phyloP scores from a whole-genome alignment of 345 rosid species.

The Populus pruinosa region DNA sequence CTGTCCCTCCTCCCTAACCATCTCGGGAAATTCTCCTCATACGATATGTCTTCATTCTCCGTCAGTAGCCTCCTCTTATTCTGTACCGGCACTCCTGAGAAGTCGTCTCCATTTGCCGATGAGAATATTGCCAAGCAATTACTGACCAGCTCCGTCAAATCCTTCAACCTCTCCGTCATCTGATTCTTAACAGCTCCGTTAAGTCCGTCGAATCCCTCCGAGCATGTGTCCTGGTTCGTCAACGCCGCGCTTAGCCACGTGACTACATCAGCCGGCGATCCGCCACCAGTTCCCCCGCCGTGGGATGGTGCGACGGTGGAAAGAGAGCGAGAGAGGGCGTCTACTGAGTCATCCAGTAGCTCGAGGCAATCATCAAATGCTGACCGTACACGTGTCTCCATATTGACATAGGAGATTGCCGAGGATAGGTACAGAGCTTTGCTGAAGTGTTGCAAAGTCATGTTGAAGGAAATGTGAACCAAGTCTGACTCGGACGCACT shows the following conservation, averaged over 20 bases:
- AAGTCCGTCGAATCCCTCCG: slow-evolving; percentile 67
- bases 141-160: slow-evolving; percentile 84
- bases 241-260: slow-evolving; percentile 96
- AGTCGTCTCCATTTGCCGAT: slow-evolving; percentile 45
- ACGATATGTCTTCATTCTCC: slow-evolving; percentile 16
- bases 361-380: slow-evolving; percentile 89
- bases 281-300: slow-evolving; percentile 1
- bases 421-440: slow-evolving; percentile 67
- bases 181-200: slow-evolving; percentile 58
- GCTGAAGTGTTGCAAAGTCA: slow-evolving; percentile 80
- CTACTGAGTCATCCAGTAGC: slow-evolving; percentile 78
- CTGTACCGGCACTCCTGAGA: slow-evolving; percentile 86
- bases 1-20: slow-evolving; percentile 72
- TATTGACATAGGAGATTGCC: slow-evolving; percentile 45
- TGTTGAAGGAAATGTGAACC: slow-evolving; percentile 88
- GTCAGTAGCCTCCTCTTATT: slow-evolving; percentile 54
- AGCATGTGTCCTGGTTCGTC: slow-evolving; percentile 92
- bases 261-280: slow-evolving; percentile 58
- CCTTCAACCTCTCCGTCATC: slow-evolving; percentile 52
- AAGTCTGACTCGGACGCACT: slow-evolving; percentile 61
- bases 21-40: slow-evolving; percentile 44
- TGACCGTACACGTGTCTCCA: slow-evolving; percentile 60
- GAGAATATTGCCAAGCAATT: slow-evolving; percentile 83
- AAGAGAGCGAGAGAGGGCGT: slow-evolving; percentile 71
- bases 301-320: slow-evolving; percentile 36